These are phyloP conservation scores for Apiotrichum gamsii DNA, from an alignment of 1,284 basidiomycete species.

Conservation along the genomic window DNA sequence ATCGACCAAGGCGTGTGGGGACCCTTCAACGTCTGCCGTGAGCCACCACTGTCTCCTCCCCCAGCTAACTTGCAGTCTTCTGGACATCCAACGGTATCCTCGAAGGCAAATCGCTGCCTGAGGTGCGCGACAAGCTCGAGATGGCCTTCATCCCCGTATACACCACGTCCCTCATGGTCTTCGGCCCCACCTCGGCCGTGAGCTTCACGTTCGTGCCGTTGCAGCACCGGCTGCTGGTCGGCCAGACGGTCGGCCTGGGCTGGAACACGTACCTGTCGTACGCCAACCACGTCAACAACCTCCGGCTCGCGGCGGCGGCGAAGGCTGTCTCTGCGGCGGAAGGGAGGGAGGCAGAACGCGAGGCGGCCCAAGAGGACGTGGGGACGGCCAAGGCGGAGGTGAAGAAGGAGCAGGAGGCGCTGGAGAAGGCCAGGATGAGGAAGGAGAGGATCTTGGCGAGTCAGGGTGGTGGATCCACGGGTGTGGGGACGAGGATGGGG, in stretches of 20 bases:
- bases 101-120: slow-evolving; percentile 34
- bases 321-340: slow-evolving; percentile 18
- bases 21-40: slow-evolving; percentile 16
- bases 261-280: slow-evolving; percentile 55
- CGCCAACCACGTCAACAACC: slow-evolving; percentile 41
- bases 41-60: neutral
- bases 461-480: slow-evolving; percentile 32
- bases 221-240: slow-evolving; percentile 69
- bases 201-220: slow-evolving; percentile 74
- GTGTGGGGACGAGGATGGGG: slow-evolving; percentile 34
- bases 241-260: slow-evolving; percentile 66
- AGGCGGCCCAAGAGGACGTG: neutral
- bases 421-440: slow-evolving; percentile 20
- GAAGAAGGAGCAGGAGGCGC: slow-evolving; percentile 16
- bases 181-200: slow-evolving; percentile 70
- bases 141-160: slow-evolving; percentile 36
- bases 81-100: slow-evolving; percentile 39
- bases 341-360: slow-evolving; percentile 1
- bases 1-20: slow-evolving; percentile 20
- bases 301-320: slow-evolving; percentile 18
- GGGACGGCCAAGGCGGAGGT: slow-evolving; percentile 4
- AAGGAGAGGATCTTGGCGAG: slow-evolving; percentile 18
- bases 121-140: slow-evolving; percentile 39
- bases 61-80: slow-evolving; percentile 25
- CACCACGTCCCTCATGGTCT: slow-evolving; percentile 53